Evolutionary conservation across 352 stramenopile genomes (phyloP).

Genomic region (Thraustochytrium striatum): DNA sequence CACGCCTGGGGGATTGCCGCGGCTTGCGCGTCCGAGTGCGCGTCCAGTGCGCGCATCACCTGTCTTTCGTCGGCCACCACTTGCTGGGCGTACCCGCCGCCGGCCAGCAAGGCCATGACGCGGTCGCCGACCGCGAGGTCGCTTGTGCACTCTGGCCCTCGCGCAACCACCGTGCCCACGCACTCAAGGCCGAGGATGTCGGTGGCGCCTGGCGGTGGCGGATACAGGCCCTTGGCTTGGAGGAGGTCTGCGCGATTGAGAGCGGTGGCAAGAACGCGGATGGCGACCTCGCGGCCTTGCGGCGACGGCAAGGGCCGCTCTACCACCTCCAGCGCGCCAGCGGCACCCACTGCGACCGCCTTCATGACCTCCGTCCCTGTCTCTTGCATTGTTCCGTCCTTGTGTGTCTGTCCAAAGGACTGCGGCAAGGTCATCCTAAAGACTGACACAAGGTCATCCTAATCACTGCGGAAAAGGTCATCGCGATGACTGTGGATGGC

Average conservation of each 20-base stretch:
- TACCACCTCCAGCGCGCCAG: background rate
- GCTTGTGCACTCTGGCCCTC: background rate
- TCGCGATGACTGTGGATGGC: too few relatives aligned
- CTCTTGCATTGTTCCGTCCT: too few relatives aligned
- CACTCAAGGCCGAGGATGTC: conserved; percentile 56
- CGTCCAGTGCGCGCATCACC: background rate
- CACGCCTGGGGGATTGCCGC: conserved; percentile 38
- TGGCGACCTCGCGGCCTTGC: conserved; percentile 23
- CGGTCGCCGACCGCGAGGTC: background rate
- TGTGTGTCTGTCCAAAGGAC: too few relatives aligned
- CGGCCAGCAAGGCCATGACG: background rate
- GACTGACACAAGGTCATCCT: too few relatives aligned
- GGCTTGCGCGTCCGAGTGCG: background rate
- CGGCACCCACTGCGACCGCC: background rate
- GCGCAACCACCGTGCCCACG: conserved; percentile 51
- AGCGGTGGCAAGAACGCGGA: conserved; percentile 45
- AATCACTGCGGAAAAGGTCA: too few relatives aligned
- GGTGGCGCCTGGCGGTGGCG: conserved; percentile 52
- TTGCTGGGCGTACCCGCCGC: conserved; percentile 7
- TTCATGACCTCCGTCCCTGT: too few relatives aligned
- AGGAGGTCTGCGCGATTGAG: conserved; percentile 47
- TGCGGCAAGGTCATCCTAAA: too few relatives aligned
- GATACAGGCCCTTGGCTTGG: conserved; percentile 54
- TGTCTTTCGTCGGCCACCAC: conserved; percentile 2
- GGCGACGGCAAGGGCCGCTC: background rate